Evolutionary conservation across 2,329 filamentous ascomycete genomes (phyloP), one percentile per base, ranked within the genome.

Genomic region (Nannizziopsis barbatae): DNA sequence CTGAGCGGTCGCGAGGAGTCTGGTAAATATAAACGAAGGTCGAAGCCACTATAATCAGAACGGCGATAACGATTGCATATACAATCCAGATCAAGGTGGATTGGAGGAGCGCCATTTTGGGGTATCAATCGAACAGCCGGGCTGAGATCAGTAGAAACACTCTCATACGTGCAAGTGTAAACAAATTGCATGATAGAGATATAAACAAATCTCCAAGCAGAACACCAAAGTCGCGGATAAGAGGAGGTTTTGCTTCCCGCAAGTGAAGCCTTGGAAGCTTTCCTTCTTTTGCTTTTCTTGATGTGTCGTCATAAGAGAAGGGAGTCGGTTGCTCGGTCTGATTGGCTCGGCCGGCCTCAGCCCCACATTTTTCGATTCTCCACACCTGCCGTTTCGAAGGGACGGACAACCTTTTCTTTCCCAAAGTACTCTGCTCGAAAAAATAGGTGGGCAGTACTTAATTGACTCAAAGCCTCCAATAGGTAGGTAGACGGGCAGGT

Each of bases 21-120:
- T 96, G 90, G 75, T 94, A 96, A 57, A 86, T 79, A 67, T 90
- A 90, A 53, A 92, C 87, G 56, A 93, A 95, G 59, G 93, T 78
- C 53, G 82, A 78, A 47, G 89, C 83, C 50, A 87, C 81, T 55
- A 83, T 70, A 45, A 94, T 77, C 53, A 90, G 79, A 48, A 95
- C 70, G 52, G 66, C 81, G 43, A 96, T 75, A 48, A 86, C 89
- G 51, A 90, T 77, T 52, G 83, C 86, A 66, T 96, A 98, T 47
- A 89, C 80, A 53, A 92, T 81, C 92, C 92, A 98, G 66, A 96
- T 96, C 56, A 96, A 75, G 61, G 85, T 86, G 48, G 84, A 84
- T 65, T 93, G 88, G 53, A 95, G 79, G 63, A 92, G 72, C 43
- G 76, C 76, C 79, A 82, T 82, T 46, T 46, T 31, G 14, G 31